phyloP scores from a whole-genome alignment of 2,329 filamentous ascomycete genomes.

The Hypoxylon sp. region DNA sequence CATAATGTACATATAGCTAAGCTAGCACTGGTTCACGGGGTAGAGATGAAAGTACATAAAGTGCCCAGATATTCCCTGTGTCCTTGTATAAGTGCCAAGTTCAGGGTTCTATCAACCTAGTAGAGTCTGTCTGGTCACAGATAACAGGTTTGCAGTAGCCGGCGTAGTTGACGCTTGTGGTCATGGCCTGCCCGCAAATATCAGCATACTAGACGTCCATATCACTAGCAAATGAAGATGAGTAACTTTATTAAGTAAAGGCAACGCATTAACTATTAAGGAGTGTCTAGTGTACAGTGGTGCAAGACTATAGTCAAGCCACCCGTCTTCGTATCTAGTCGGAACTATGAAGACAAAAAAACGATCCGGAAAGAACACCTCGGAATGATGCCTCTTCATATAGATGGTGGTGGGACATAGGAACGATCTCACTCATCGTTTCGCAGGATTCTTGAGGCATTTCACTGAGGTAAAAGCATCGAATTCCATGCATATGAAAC shows the following conservation, averaged over 20 bases:
- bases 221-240: not conserved
- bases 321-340: not conserved
- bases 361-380: not conserved
- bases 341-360: not conserved
- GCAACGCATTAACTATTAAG: constrained; percentile 2
- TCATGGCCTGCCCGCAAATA: not conserved
- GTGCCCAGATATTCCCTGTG: constrained; percentile 20
- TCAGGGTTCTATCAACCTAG: not conserved
- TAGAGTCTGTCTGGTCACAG: not conserved
- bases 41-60: constrained; percentile 40
- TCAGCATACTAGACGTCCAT: not conserved
- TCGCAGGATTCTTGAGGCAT: not conserved
- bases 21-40: constrained; percentile 39
- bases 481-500: constrained; percentile 30
- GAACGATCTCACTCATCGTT: constrained; percentile 12
- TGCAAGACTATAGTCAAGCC: not conserved
- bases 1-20: constrained; percentile 45
- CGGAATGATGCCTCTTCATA: not conserved
- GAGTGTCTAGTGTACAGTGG: not conserved
- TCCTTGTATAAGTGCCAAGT: not conserved
- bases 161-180: not conserved
- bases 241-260: not conserved
- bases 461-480: constrained; percentile 21
- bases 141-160: not conserved
- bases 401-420: constrained; percentile 3